phyloP scores from a whole-genome alignment of 1,139 yeast genomes.

The Chernovozyma sophiae-reginae region DNA sequence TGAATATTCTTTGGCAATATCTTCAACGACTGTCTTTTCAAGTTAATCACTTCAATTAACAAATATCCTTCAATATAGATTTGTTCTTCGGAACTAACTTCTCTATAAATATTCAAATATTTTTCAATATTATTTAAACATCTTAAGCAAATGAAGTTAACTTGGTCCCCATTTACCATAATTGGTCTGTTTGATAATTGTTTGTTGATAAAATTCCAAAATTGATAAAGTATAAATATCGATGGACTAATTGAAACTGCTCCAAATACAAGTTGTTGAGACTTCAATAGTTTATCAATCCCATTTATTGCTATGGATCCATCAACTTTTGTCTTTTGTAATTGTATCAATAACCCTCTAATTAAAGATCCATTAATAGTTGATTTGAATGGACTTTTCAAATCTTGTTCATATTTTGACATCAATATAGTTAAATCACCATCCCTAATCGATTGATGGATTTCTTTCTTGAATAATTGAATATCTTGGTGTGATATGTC shows the following conservation, averaged over 20 bases:
- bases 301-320: conserved; percentile 89
- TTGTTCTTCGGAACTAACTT: conserved; percentile 8
- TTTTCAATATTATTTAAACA: conserved; percentile 59
- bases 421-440: conserved; percentile 81
- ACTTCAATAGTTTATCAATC: conserved; percentile 80
- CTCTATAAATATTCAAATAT: conserved; percentile 28
- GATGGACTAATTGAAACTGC: conserved; percentile 87
- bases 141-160: conserved; percentile 42
- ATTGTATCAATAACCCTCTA: conserved; percentile 76
- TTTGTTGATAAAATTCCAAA: conserved; percentile 20
- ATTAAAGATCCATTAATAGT: conserved; percentile 65
- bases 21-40: conserved; percentile 44
- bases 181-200: conserved; percentile 34
- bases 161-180: conserved; percentile 34
- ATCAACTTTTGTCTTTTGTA: conserved; percentile 94
- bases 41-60: conserved; percentile 52
- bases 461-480: conserved; percentile 24
- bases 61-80: conserved; percentile 46
- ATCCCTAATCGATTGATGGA: conserved; percentile 43
- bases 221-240: conserved; percentile 50
- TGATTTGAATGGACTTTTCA: conserved; percentile 65
- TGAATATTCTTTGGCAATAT: conserved; percentile 46
- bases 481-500: conserved; percentile 15
- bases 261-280: conserved; percentile 91
- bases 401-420: conserved; percentile 73